Conservation (phyloP, 73 alveolate species). For the Tetrahymena borealis region DNA sequence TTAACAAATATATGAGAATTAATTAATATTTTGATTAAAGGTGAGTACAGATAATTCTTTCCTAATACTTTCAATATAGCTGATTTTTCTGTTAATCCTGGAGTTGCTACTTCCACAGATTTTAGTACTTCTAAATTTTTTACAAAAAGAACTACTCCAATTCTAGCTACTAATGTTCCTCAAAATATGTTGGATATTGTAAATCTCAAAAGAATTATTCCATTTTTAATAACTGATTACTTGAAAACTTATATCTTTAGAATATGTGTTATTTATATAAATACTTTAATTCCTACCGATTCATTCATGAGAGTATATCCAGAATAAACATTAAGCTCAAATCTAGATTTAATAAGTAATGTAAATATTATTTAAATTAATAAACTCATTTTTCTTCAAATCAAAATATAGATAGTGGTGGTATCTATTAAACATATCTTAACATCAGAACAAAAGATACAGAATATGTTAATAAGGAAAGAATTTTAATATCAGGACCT, state of each 20-base stretch:
- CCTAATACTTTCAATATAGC: neutral
- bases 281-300: neutral
- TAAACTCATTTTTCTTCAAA: neutral
- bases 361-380: neutral
- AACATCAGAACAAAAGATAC: neutral
- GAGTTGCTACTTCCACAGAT: neutral
- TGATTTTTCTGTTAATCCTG: neutral
- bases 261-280: neutral
- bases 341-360: neutral
- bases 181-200: neutral
- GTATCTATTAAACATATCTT: neutral
- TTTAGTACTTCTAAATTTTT: neutral
- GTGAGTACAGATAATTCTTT: neutral
- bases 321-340: neutral
- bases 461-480: neutral
- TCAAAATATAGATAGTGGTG: neutral
- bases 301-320: neutral
- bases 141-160: neutral
- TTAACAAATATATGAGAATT: neutral
- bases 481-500: neutral
- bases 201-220: neutral
- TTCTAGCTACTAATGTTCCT: neutral
- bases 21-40: neutral
- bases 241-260: neutral
- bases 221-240: neutral